Evolutionary conservation across 352 stramenopile genomes (phyloP).

Genomic region (Globisporangium middletonii): DNA sequence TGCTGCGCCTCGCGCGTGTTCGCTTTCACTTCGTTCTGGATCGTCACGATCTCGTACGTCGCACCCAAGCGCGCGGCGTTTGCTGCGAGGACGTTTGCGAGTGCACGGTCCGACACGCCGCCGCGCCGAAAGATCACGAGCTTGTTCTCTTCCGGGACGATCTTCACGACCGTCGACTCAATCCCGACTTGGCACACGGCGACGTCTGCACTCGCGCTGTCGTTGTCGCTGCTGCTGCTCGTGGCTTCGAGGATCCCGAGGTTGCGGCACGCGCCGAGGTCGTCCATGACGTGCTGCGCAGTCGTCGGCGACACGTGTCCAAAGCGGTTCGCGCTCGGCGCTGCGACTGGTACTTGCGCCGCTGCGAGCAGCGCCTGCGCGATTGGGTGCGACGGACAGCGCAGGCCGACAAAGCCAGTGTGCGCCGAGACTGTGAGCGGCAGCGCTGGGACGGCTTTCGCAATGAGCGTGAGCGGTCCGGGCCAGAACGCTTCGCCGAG

Average conservation of each 20-base stretch:
- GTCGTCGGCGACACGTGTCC: slow-evolving; percentile 97
- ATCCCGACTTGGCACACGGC: slow-evolving; percentile 88
- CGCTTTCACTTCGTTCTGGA: slow-evolving; percentile 58
- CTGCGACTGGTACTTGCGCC: slow-evolving; percentile 93
- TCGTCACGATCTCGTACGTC: slow-evolving; percentile 54
- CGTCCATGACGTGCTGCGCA: slow-evolving; percentile 95
- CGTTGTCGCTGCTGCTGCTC: too few species aligned
- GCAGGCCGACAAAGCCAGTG: slow-evolving; percentile 97
- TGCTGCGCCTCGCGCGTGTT: slow-evolving; percentile 75
- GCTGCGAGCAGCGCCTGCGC: slow-evolving; percentile 86
- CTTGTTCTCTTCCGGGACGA: slow-evolving; percentile 72
- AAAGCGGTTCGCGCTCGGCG: slow-evolving; percentile 98
- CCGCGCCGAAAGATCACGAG: slow-evolving; percentile 87
- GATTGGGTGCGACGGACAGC: slow-evolving; percentile 91
- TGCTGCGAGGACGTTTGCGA: slow-evolving; percentile 52
- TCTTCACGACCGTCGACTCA: slow-evolving; percentile 92
- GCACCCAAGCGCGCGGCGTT: slow-evolving; percentile 31
- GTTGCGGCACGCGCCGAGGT: slow-evolving; percentile 90
- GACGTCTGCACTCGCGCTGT: slow-evolving; percentile 6
- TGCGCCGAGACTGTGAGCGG: slow-evolving; percentile 85
- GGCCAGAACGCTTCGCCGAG: slow-evolving; percentile 94
- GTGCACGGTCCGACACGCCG: slow-evolving; percentile 67
- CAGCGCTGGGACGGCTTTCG: slow-evolving; percentile 82
- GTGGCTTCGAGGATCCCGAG: slow-evolving; percentile 73
- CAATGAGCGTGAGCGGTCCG: slow-evolving; percentile 96